Base-by-base conservation (phyloP, 1,284 basidiomycete species). In the Puccinia sorghi region DNA sequence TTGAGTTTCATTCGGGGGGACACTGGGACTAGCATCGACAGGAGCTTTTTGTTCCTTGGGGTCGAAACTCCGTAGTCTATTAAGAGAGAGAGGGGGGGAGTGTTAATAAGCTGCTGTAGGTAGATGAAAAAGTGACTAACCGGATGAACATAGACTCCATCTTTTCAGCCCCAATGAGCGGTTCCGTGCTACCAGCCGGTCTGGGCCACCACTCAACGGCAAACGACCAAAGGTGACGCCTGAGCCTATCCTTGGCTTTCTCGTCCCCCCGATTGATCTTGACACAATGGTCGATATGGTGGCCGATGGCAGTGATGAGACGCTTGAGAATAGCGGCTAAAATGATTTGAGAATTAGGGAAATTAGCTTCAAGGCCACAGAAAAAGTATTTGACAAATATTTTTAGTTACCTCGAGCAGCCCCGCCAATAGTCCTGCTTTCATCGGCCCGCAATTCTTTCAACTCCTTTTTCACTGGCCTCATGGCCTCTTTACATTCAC, bases 381-480 rank as follows among this genome's bases (percentile, higher is more conserved):
- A n/a, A 59, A 15, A 11, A 27, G 13, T 7, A 72, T 61, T 20
- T 3, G 5, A 1, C 25, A 74, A 48, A 15, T 66, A 54, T 52
- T 32, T 32, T 57, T 32, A 46, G 25, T 77, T 79, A 79, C 77
- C 77, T 79, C 77, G 67, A 79, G 70, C 74, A 80, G 80, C 56
- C 27, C 32, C 41, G 25, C 22, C 70, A 7, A 61, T 32, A 37
- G 20, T 37, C 37, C 22, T 76, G 27, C 39, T 80, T 54, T 57
- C 57, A 57, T 79, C 67, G 37, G 63, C 59, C 22, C 22, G 70
- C 43, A 15, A 87, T 90, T 83, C 77, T 83, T 93, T 93, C 80
- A 99, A 88, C 85, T 97, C 93, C 85, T 93, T 93, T 88, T 98
- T 98, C 80, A 97, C 96, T 2, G 97, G 97, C 70, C 97, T 89